Conservation (phyloP, 345 rosid species). For the Gossypium arboreum region DNA sequence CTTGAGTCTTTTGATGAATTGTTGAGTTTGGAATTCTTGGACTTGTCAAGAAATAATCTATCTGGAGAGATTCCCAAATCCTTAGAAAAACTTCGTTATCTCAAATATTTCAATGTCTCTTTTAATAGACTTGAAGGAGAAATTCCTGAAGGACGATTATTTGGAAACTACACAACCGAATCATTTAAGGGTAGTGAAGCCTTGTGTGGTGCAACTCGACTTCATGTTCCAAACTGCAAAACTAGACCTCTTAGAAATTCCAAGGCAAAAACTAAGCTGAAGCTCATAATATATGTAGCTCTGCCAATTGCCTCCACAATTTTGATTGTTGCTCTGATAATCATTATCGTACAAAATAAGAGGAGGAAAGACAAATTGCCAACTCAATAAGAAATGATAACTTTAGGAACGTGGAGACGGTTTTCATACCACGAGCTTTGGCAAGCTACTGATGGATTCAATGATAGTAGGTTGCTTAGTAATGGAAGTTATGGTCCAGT, state of each 20-base stretch:
- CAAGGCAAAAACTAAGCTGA: background rate
- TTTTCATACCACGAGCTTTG: background rate
- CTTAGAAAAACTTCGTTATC: background rate
- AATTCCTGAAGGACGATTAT: background rate
- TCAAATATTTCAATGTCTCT: background rate
- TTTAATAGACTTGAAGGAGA: background rate
- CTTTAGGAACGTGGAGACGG: background rate
- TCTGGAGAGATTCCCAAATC: background rate
- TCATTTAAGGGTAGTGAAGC: background rate
- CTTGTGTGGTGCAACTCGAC: background rate
- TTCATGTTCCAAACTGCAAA: background rate
- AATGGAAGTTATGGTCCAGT: conserved; percentile 17
- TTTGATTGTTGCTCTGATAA: background rate
- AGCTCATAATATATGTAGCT: background rate
- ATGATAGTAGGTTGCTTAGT: background rate
- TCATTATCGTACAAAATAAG: background rate
- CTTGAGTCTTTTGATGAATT: background rate
- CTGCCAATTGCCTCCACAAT: background rate
- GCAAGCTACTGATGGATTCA: background rate
- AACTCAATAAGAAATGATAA: background rate
- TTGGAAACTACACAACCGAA: background rate
- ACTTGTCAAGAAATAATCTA: background rate
- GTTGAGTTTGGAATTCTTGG: background rate
- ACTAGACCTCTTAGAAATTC: background rate
- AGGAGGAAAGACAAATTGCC: background rate